Conservation (phyloP, 2,329 filamentous ascomycete genomes). For the Coleophoma crateriformis region DNA sequence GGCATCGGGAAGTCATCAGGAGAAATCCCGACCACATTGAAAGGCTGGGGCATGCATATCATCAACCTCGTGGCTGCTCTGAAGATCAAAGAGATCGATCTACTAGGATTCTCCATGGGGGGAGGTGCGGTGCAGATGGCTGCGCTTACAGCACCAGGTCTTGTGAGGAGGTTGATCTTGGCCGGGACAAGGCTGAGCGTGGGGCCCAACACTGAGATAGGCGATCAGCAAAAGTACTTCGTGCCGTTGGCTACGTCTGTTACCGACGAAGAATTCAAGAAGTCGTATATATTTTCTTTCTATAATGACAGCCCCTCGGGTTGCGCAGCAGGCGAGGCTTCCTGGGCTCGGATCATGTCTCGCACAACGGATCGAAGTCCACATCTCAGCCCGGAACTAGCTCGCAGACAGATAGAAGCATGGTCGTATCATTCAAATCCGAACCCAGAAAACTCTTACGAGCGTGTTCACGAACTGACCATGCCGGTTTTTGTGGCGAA, state of each 20-base stretch:
- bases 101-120: conserved; percentile 33
- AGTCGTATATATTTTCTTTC: conserved; percentile 28
- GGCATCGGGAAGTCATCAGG: conserved; percentile 29
- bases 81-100: conserved; percentile 23
- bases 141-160: conserved; percentile 20
- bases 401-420: conserved; percentile 7
- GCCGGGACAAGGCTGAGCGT: conserved; percentile 20
- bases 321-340: conserved; percentile 25
- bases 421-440: conserved; percentile 7
- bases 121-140: conserved; percentile 27
- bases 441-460: conserved; percentile 9
- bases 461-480: conserved; percentile 21
- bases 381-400: conserved; percentile 5
- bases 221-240: conserved; percentile 26
- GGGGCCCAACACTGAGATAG: conserved; percentile 18
- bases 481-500: conserved; percentile 26
- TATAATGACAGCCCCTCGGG: conserved; percentile 28
- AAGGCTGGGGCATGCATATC: conserved; percentile 23
- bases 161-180: conserved; percentile 24
- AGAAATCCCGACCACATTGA: conserved; percentile 21
- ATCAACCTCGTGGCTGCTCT: conserved; percentile 24
- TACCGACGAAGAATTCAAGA: conserved; percentile 27
- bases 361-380: conserved; percentile 7
- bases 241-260: conserved; percentile 24
- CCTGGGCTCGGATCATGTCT: conserved; percentile 26